Evolutionary conservation across 1,284 basidiomycete species (phyloP).

Genomic region (Hemileia vastatrix): DNA sequence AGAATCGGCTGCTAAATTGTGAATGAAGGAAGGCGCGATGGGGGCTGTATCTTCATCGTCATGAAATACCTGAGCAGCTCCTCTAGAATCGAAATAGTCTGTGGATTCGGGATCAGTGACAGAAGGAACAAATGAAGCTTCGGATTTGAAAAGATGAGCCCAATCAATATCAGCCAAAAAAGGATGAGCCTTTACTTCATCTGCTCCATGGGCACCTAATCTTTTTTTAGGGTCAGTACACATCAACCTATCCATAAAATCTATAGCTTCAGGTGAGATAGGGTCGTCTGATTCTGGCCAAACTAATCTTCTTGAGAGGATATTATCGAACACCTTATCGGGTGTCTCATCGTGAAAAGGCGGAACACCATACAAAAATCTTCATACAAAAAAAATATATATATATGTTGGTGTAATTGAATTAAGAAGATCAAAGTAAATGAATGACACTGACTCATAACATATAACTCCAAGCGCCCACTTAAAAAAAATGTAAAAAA

Average conservation of each 20-base stretch:
- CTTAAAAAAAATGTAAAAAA: conserved; percentile 30
- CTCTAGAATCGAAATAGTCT: conserved; percentile 96
- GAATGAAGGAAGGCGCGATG: conserved; percentile 38
- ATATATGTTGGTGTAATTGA: neutral
- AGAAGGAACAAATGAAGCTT: conserved; percentile 92
- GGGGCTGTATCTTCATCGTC: conserved; percentile 61
- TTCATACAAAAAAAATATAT: conserved; percentile 2
- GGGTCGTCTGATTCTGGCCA: conserved; percentile 52
- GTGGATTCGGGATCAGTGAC: conserved; percentile 93
- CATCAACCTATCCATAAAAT: conserved; percentile 84
- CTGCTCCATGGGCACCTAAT: conserved; percentile 76
- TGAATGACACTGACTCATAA: conserved; percentile 59
- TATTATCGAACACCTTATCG: conserved; percentile 97
- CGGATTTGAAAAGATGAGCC: conserved; percentile 74
- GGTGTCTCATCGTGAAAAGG: conserved; percentile 96
- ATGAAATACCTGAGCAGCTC: conserved; percentile 77
- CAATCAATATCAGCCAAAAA: conserved; percentile 88
- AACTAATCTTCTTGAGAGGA: conserved; percentile 85
- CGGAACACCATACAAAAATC: conserved; percentile 85
- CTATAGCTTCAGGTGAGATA: conserved; percentile 71
- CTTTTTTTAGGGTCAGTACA: conserved; percentile 68
- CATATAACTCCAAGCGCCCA: conserved; percentile 98
- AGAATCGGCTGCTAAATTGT: conserved; percentile 16
- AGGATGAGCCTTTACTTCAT: conserved; percentile 84
- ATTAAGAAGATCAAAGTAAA: neutral